Conservation (phyloP, 2,329 filamentous ascomycete species). For the Dothidotthia symphoricarpi region DNA sequence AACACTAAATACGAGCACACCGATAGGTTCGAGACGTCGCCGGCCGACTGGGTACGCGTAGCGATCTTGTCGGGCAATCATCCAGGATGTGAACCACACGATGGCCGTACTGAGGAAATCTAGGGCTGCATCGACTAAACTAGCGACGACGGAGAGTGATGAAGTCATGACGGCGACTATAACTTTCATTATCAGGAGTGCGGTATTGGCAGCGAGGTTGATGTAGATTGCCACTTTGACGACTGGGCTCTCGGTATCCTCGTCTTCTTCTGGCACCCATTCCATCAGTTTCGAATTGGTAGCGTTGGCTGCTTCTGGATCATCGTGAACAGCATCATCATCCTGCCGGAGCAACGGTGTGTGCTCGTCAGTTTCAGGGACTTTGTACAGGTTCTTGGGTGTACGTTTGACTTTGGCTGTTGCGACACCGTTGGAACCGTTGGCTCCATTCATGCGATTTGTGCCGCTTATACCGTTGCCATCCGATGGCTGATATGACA, state of each 20-base stretch:
- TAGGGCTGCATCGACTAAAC: slow-evolving; percentile 73
- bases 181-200: slow-evolving; percentile 74
- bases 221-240: slow-evolving; percentile 87
- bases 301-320: slow-evolving; percentile 46
- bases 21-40: slow-evolving; percentile 72
- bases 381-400: slow-evolving; percentile 80
- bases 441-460: slow-evolving; percentile 5
- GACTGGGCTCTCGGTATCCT: slow-evolving; percentile 71
- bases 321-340: slow-evolving; percentile 44
- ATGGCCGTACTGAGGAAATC: slow-evolving; percentile 81
- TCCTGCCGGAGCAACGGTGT: slow-evolving; percentile 57
- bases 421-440: slow-evolving; percentile 13
- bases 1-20: slow-evolving; percentile 75
- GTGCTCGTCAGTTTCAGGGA: slow-evolving; percentile 60
- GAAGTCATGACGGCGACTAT: slow-evolving; percentile 74
- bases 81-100: slow-evolving; percentile 72
- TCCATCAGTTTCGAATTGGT: slow-evolving; percentile 60
- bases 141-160: slow-evolving; percentile 77
- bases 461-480: slow-evolving; percentile 30
- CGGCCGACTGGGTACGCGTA: slow-evolving; percentile 78
- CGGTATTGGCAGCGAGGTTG: slow-evolving; percentile 75
- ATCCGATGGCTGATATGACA: slow-evolving; percentile 23
- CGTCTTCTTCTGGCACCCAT: slow-evolving; percentile 65
- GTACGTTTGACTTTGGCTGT: slow-evolving; percentile 52
- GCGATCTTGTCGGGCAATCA: slow-evolving; percentile 71